Base-by-base conservation (phyloP, 306 rosid genomes). In the Malus asiatica region DNA sequence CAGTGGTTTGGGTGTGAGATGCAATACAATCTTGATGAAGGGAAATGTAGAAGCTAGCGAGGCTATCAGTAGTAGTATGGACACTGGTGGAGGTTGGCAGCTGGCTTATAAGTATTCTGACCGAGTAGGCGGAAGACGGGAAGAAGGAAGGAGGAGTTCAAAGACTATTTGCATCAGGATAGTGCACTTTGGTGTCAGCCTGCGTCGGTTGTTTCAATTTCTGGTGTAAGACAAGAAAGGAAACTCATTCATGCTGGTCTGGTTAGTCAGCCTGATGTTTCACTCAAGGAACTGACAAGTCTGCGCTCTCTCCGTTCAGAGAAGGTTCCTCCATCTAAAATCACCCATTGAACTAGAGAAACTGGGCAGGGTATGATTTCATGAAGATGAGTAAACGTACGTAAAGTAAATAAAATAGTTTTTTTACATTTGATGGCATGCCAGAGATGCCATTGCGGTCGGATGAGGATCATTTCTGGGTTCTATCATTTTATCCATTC, bases 71-170 rank as follows among this genome's bases (percentile, higher is more conserved):
- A 73, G 78, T 27, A 52, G 80, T 45, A 66, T 70, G 33, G 71
- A 73, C 30, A 68, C 72, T 25, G 84, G 81, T n/a, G 81, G 78
- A 6, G 84, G 81, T 1, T 81, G 81, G 84, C 78, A 66, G 71
- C 64, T 81, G 60, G 78, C 71, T 20, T 81, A 76, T 72, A 71
- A 66, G 29, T 58, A 57, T 65, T n/a, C 18, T 12, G 84, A 81
- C 48, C 22, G 11, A 19, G 71, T 55, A 10, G 42, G 48, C 3
- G n/a, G 59, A 76, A 58, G 78, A 76, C 8, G 84, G 84, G 42
- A 76, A 66, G 15, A 81, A 32, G 61, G 84, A 67, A 71, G 84
- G 59, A 32, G 59, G 61, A 20, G 51, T 71, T 20, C 69, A 81
- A 75, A 62, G 16, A 76, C 16, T 81, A 65, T 51, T 23, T 81